These are phyloP conservation scores for Penicillium odoratum DNA, from an alignment of 495 filamentous ascomycete genomes.

Conservation along the genomic window DNA sequence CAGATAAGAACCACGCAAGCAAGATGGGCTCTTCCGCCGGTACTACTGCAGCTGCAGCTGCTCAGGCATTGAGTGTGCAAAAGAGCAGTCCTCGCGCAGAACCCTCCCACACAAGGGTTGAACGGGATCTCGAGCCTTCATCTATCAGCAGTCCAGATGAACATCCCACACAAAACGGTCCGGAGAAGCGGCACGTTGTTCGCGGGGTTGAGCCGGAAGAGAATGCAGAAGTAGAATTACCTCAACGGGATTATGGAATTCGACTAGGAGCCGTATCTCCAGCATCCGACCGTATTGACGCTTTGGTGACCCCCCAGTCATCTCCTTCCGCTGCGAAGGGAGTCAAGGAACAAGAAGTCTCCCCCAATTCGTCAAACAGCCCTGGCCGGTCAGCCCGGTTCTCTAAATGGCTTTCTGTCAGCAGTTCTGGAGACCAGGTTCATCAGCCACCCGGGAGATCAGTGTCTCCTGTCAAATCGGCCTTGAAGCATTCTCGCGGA, in stretches of 20 bases:
- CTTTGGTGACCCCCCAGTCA: constrained; percentile 11
- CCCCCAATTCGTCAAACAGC: constrained; percentile 51
- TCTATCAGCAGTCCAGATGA: constrained; percentile 1
- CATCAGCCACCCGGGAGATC: constrained; percentile 81
- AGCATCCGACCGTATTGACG: constrained; percentile 16
- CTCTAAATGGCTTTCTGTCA: constrained; percentile 55
- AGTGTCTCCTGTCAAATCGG: constrained; percentile 82
- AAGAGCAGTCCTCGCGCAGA: constrained; percentile 14
- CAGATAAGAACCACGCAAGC: constrained; percentile 44
- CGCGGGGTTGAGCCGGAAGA: constrained; percentile 33
- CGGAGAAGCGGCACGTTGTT: constrained; percentile 58
- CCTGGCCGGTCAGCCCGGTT: constrained; percentile 75
- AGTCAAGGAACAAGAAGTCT: constrained; percentile 6
- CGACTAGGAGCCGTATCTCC: constrained; percentile 17
- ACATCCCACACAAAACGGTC: constrained; percentile 21
- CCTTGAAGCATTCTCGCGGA: constrained; percentile 68
- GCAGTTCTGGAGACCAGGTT: constrained; percentile 47
- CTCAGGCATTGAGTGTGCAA: constrained; percentile 27
- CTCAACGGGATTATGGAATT: constrained; percentile 6
- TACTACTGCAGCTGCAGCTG: constrained; percentile 39
- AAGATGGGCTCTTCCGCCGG: constrained; percentile 39
- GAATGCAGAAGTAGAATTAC: not conserved
- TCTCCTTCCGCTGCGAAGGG: constrained; percentile 14
- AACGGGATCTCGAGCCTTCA: constrained; percentile 6
- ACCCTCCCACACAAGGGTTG: constrained; percentile 8